Base-by-base conservation (phyloP, 441 rosid species). In the Sinapis alba region DNA sequence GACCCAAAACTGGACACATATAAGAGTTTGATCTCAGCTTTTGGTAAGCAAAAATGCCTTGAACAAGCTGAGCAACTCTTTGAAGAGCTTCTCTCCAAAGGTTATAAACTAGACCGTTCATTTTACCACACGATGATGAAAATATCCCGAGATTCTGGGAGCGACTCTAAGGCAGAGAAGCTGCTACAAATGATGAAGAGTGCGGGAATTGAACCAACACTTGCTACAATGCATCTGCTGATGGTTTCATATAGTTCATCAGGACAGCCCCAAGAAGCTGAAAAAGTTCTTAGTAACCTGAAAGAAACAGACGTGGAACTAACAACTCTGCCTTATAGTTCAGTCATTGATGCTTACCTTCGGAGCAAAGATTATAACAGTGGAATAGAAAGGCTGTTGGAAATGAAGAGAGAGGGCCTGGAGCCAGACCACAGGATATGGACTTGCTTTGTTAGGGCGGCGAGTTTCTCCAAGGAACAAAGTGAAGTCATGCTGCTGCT, bases 61-160 rank as follows among this genome's bases (percentile, higher is more conserved):
- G 86, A 79, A 70, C 90, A 91, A 77, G 97, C 97, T 43, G 98
- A 96, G 84, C 89, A 85, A 56, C 80, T 93, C 68, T 96, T 96
- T 68, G 83, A 83, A 24, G 93, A 85, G 79, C 79, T 95, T 83
- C 79, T 68, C 53, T 86, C 86, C 6, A 87, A 84, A 68, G 95
- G 93, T 26, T 80, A 61, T 80, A 95, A 90, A 84, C 71, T 95
- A 73, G 98, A 95, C 82, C 94, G 90, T 65, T 95, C 96, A 21
- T 91, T 91, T 79, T 95, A 89, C 84, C 99, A 93, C 80, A 77
- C 86, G 18, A 92, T 95, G 97, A 91, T 95, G 95, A 95, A 95
- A 84, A 84, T 92, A 80, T 91, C 62, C 74, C 86, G 97, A 69
- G 84, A 89, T 80, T 86, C 87, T 57, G 95, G 97, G 70, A 77